These are phyloP conservation scores for Anisodus acutangulus DNA, from an alignment of 257 asterid genomes.

Conservation along the genomic window DNA sequence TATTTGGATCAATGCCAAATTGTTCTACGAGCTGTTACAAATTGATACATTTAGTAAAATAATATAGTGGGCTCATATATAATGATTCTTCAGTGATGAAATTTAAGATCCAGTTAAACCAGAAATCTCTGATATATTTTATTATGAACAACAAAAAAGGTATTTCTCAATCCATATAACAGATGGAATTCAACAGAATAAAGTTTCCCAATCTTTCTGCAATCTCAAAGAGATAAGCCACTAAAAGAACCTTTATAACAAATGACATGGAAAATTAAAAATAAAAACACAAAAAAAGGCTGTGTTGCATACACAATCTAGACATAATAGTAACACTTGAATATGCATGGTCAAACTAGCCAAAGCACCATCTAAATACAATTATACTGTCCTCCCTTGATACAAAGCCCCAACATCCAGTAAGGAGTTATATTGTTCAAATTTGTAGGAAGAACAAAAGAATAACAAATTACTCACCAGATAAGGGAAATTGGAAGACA, in stretches of 20 bases:
- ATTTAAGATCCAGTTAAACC: background rate
- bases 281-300: background rate
- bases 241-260: background rate
- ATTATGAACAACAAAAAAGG: slow-evolving; percentile 12
- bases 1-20: slow-evolving; percentile 97
- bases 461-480: background rate
- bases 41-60: background rate
- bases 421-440: background rate
- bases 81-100: background rate
- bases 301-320: background rate
- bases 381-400: background rate
- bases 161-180: background rate
- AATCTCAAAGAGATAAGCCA: background rate
- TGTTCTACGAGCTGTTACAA: slow-evolving; percentile 86
- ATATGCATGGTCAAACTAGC: slow-evolving; percentile 2
- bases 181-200: slow-evolving; percentile 21
- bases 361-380: slow-evolving; percentile 24
- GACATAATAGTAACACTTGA: background rate
- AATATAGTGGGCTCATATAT: background rate
- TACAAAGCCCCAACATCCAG: background rate
- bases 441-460: background rate
- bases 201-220: background rate
- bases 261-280: background rate
- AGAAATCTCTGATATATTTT: slow-evolving; percentile 24
- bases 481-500: background rate